Evolutionary conservation across 2,329 filamentous ascomycete genomes (phyloP).

Genomic region (Aspergillus sp.): DNA sequence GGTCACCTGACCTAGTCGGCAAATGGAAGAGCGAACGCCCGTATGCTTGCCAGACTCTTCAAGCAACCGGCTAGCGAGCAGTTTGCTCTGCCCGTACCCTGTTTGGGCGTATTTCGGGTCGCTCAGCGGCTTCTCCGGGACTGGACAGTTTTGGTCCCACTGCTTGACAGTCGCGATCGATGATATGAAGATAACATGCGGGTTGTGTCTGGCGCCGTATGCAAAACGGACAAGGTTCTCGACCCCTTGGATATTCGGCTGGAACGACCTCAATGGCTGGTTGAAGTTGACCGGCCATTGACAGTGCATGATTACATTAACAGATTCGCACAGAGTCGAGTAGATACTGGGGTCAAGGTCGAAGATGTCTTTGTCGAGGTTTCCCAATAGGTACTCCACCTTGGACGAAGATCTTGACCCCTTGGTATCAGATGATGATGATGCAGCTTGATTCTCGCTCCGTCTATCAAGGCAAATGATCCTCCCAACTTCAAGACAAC

Average conservation of each 20-base stretch:
- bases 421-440: not conserved
- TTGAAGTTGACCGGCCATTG: slow-evolving; percentile 15
- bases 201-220: not conserved
- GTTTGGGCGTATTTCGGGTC: not conserved
- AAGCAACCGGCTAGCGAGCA: slow-evolving; percentile 9
- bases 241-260: slow-evolving; percentile 7
- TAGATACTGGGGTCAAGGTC: not conserved
- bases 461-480: slow-evolving; percentile 9
- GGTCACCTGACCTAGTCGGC: slow-evolving; percentile 8
- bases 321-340: not conserved
- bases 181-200: slow-evolving; percentile 9
- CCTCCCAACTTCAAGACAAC: not conserved
- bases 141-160: slow-evolving; percentile 2
- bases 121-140: slow-evolving; percentile 1
- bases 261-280: slow-evolving; percentile 3
- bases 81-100: slow-evolving; percentile 11
- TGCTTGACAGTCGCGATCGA: slow-evolving; percentile 7
- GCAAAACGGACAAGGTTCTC: slow-evolving; percentile 2
- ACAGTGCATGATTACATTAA: slow-evolving; percentile 10
- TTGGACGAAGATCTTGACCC: too few relatives aligned
- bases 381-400: slow-evolving; percentile 1
- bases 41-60: not conserved
- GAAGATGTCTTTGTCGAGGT: slow-evolving; percentile 4
- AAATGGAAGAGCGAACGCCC: slow-evolving; percentile 1
- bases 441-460: not conserved